Base-by-base conservation (phyloP, 495 filamentous ascomycete species). In the Hypoxylon perforatum region DNA sequence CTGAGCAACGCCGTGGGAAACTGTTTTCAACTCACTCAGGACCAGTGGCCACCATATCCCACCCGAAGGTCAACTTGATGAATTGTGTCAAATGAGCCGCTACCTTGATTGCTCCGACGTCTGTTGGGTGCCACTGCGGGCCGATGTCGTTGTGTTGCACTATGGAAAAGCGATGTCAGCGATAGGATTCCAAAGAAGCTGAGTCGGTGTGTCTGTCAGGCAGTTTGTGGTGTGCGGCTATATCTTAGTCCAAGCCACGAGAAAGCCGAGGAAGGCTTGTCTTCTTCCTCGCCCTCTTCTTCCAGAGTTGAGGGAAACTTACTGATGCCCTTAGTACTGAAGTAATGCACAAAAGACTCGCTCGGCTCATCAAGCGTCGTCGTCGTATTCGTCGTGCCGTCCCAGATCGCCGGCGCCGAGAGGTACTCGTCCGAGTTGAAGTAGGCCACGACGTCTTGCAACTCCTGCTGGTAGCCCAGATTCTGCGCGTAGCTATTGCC, bases 111-210 rank as follows among this genome's bases (percentile, higher is more conserved):
- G 89, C 86, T 0, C 89, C 88, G 10, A 90, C 83, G 63, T 91
- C 87, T 0, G 87, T 90, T 0, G 86, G 87, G 59, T 91, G 88
- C 63, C 78, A 87, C 68, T 79, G 77, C 11, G 88, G 89, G 4
- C 78, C 84, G 53, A 90, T 87, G 66, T 90, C 88, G 57, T 90
- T 90, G 64, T 91, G 87, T 67, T 90, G 87, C 63, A 91, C 60
- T 69, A 6, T n/a, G 35, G 12, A 23, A 4, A 25, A 15, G 35
- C n/a, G 8, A 52, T 52, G n/a, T 56, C 12, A 56, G 47, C 18
- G n/a, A n/a, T n/a, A n/a, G n/a, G n/a, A n/a, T n/a, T n/a, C n/a
- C n/a, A n/a, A n/a, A n/a, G n/a, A n/a, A n/a, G n/a, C n/a, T n/a
- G n/a, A n/a, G n/a, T n/a, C n/a, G n/a, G n/a, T n/a, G n/a, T n/a